These are phyloP conservation scores for Didymella exigua DNA, from an alignment of 2,329 filamentous ascomycete species.

Conservation along the genomic window DNA sequence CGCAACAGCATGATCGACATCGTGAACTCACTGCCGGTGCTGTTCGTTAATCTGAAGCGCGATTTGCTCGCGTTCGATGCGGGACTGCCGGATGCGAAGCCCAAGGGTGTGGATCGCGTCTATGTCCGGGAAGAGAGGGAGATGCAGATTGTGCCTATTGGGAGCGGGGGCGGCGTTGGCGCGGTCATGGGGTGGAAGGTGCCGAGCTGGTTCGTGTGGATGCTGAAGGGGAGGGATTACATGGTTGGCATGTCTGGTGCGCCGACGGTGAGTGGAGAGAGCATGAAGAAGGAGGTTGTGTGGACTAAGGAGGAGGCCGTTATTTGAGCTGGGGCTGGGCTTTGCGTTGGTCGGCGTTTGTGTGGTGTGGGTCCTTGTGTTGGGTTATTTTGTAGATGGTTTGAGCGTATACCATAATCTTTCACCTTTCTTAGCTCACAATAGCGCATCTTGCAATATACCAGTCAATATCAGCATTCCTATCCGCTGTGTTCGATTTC, in stretches of 20 bases:
- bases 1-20: constrained; percentile 52
- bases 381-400: background rate
- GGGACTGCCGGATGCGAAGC: constrained; percentile 22
- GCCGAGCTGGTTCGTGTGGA: constrained; percentile 48
- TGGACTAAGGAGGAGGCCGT: constrained; percentile 36
- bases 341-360: too few relatives aligned
- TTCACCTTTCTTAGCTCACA: background rate
- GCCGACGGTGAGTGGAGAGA: constrained; percentile 21
- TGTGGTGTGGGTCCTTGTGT: background rate
- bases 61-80: constrained; percentile 49
- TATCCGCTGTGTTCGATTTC: too few relatives aligned
- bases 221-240: constrained; percentile 51
- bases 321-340: constrained; percentile 3
- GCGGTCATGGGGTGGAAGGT: constrained; percentile 47
- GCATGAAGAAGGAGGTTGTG: constrained; percentile 33
- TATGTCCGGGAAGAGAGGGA: constrained; percentile 32
- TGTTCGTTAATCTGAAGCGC: constrained; percentile 54
- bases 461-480: background rate
- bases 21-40: constrained; percentile 47
- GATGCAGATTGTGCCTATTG: constrained; percentile 42
- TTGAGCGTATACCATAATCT: background rate
- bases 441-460: background rate
- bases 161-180: constrained; percentile 42
- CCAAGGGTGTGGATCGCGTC: constrained; percentile 34
- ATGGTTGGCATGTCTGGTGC: constrained; percentile 34